Evolutionary conservation across 2,329 filamentous ascomycete species (phyloP), one percentile per base, ranked within the genome.

Genomic region (Thielaviopsis populi): DNA sequence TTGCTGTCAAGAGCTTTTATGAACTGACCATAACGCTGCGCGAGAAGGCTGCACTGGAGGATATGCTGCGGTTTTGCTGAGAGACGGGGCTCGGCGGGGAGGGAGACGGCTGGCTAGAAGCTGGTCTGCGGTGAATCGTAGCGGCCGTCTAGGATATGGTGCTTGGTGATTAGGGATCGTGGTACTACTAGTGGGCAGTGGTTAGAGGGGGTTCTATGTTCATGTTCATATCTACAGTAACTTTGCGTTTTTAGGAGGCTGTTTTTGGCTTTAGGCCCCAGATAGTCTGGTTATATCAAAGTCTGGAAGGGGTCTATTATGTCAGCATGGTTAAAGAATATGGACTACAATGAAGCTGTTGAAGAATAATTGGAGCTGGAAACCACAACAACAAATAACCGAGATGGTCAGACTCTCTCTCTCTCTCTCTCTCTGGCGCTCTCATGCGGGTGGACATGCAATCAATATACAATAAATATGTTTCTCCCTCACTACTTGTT

Each of bases 1-100:
- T 92, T 48, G 80, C 83, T 70, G 88, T 95, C 68, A 95, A 94
- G 82, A 82, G 78, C 69, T 81, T 83, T 69, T 94, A 87, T 72
- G 72, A 72, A 0, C 74, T 95, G 68, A 86, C 80, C 17, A 76
- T 94, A 66, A 92, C 86, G 1, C 77, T 77, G 58, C 83, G 82
- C 0, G 89, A 95, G 79, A 90, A 89, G 79, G 74, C 74, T 17
- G 86, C 87, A 0, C 73, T 91, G 67, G 75, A 75, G 0, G 76
- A 74, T 59, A 88, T 89, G 84, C 71, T 90, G 70, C 75, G 76
- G 67, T 84, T 81, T 13, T 89, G 87, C 73, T 87, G 67, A 67
- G 62, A 27, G 30, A 27, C 17, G 22, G 11, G 8, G 27, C 4
- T 30, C 15, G 30, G 11, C 30, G 8, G 8, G 37, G 22, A 24